Evolutionary conservation across 257 asterid genomes (phyloP), one percentile per base, ranked within the genome.

Genomic region (Rauvolfia tetraphylla): DNA sequence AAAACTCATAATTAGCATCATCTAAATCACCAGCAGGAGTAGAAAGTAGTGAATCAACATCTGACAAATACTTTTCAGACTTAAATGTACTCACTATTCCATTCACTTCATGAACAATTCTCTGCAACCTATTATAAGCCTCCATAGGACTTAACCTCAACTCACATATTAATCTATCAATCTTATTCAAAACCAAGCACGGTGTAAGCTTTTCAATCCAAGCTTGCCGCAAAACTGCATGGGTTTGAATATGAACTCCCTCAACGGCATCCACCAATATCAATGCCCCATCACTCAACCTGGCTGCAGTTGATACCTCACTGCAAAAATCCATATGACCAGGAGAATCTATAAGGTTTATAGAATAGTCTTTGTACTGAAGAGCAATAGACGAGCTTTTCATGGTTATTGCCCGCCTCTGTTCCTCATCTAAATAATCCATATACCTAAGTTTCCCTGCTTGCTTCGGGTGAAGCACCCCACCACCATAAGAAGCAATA

Each of bases 261-360:
- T 94, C 98, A 22, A 94, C 97, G 2, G 96, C 93, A 82, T 94
- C 98, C 44, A 94, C 98, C 66, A 94, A 83, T 3, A 94, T 89
- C 74, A 94, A 82, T 10, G 95, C 98, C 57, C 98, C 98, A 79
- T 94, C 98, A 62, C 97, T 94, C 90, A 94, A 84, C 76, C 98
- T 88, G 0, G 98, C 98, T 18, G 98, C 98, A 14, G 97, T 92
- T 6, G 98, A 94, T 14, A 94, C 98, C 88, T 94, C 98, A 84
- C 98, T 88, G 71, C 98, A 94, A 79, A 94, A 94, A 75, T 94
- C 98, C 97, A 94, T 94, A 75, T 94, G 98, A 17, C 98, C 98
- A 0, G 98, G 98, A 49, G 98, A 94, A 82, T 94, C 98, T 61
- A 94, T 94, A 42, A 94, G 85, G 75, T 94, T 94, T 15, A 94